Evolutionary conservation across 495 filamentous ascomycete species (phyloP).

Genomic region (Polyplosphaeria fusca): DNA sequence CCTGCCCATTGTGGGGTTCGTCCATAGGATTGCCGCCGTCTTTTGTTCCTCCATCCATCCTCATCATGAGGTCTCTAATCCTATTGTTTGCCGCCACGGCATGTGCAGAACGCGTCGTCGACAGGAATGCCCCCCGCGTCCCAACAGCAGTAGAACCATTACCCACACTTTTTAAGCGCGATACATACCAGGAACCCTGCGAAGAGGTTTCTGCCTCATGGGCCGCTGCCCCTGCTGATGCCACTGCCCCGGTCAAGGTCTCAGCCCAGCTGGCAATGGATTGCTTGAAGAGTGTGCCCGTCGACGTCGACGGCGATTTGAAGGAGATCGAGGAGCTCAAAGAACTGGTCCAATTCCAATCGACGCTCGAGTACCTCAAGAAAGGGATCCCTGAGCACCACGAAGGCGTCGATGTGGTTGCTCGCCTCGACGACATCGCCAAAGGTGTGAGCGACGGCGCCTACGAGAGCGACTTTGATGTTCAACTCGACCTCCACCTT

Average conservation of each 20-base stretch:
- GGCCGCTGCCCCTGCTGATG: slow-evolving; percentile 28
- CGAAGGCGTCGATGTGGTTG: slow-evolving; percentile 46
- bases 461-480: slow-evolving; percentile 45
- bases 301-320: slow-evolving; percentile 45
- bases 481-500: slow-evolving; percentile 44
- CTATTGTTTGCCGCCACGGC: not conserved
- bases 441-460: slow-evolving; percentile 39
- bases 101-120: not conserved
- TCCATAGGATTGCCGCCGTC: not conserved
- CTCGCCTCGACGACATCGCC: slow-evolving; percentile 39
- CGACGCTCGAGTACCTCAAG: slow-evolving; percentile 41
- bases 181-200: slow-evolving; percentile 31
- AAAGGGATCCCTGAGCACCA: slow-evolving; percentile 42
- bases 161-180: slow-evolving; percentile 7
- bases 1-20: too few species aligned
- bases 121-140: not conserved
- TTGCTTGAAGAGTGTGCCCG: slow-evolving; percentile 48
- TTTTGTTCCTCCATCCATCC: not conserved
- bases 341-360: slow-evolving; percentile 49
- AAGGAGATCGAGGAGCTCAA: slow-evolving; percentile 42
- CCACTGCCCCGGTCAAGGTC: slow-evolving; percentile 36
- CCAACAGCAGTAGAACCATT: not conserved
- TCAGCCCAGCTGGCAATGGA: slow-evolving; percentile 44
- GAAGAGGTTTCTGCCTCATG: slow-evolving; percentile 46
- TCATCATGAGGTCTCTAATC: not conserved